Evolutionary conservation across 2,329 filamentous ascomycete species (phyloP).

Genomic region (Pseudogymnoascus pannorum): DNA sequence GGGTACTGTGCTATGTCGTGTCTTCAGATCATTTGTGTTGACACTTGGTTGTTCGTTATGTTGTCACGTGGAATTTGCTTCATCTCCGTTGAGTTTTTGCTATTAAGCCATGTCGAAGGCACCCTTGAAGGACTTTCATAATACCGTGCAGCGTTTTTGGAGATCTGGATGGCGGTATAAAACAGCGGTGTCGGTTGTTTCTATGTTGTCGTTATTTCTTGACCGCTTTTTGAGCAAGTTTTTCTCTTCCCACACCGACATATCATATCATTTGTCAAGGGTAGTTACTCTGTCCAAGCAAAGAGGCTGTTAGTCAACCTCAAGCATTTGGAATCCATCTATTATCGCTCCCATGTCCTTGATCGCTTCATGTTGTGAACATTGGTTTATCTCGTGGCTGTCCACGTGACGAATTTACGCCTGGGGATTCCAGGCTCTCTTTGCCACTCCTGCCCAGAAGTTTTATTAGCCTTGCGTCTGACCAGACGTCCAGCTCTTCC

Average conservation of each 20-base stretch:
- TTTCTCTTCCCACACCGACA: neutral
- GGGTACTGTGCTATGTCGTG: neutral
- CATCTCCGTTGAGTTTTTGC: neutral
- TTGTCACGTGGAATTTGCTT: neutral
- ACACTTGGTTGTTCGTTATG: neutral
- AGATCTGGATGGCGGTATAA: neutral
- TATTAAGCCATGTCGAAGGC: neutral
- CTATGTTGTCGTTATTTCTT: neutral
- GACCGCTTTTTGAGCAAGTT: conserved; percentile 3
- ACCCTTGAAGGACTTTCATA: neutral
- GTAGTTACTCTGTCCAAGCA: neutral
- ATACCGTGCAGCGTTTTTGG: neutral
- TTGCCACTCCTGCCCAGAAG: neutral
- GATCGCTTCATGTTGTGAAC: neutral
- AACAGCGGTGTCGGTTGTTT: neutral
- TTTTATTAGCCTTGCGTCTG: conserved; percentile 1
- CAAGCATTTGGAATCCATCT: neutral
- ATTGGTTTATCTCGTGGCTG: neutral
- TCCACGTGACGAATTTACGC: neutral
- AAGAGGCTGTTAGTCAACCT: neutral
- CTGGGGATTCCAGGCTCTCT: neutral
- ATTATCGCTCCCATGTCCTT: neutral
- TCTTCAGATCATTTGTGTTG: neutral
- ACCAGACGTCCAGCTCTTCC: conserved; percentile 5
- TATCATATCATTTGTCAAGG: neutral